Percentiles rank a stretch among this genome's conserved stretches.
Conservation (phyloP, 306 rosid genomes). For the Lupinus albus region DNA sequence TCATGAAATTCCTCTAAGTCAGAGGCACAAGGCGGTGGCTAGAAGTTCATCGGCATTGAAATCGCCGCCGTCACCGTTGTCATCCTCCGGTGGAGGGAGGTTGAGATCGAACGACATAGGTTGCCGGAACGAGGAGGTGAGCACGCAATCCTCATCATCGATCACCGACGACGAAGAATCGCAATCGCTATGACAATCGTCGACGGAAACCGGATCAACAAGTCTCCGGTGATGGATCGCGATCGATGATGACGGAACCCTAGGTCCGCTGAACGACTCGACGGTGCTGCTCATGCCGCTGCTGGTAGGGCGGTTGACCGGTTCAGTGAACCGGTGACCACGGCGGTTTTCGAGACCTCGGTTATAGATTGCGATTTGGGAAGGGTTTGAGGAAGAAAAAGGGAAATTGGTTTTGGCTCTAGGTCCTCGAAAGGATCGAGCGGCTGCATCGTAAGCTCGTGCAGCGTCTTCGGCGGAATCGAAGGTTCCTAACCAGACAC, state of each 20-base stretch:
- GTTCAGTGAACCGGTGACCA: conserved; percentile 45
- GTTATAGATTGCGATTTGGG: conserved; percentile 10
- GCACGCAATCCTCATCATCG: conserved; percentile 68
- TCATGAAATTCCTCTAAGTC: conserved; percentile 4
- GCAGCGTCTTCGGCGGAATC: conserved; percentile 88
- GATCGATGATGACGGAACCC: conserved; percentile 44
- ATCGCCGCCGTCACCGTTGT: conserved; percentile 40
- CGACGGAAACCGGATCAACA: conserved; percentile 46
- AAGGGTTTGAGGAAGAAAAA: conserved; percentile 18
- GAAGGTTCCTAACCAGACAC: conserved; percentile 92
- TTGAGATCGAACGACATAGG: conserved; percentile 80
- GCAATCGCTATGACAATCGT: conserved; percentile 84
- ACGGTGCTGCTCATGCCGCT: conserved; percentile 93
- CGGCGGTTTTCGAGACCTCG: conserved; percentile 24
- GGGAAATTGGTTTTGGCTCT: conserved; percentile 88
- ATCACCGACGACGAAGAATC: conserved; percentile 86
- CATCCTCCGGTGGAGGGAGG: conserved; percentile 47
- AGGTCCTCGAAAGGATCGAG: conserved; percentile 70
- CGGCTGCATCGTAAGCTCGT: conserved; percentile 80
- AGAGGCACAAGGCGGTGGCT: conserved; percentile 71
- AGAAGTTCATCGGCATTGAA: conserved; percentile 48
- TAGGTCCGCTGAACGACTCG: conserved; percentile 82
- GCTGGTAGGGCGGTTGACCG: conserved; percentile 65
- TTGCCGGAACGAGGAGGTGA: conserved; percentile 58
- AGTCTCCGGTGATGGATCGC: conserved; percentile 43